Evolutionary conservation across 2,329 filamentous ascomycete species (phyloP).

Genomic region (Fusarium bactridioides): DNA sequence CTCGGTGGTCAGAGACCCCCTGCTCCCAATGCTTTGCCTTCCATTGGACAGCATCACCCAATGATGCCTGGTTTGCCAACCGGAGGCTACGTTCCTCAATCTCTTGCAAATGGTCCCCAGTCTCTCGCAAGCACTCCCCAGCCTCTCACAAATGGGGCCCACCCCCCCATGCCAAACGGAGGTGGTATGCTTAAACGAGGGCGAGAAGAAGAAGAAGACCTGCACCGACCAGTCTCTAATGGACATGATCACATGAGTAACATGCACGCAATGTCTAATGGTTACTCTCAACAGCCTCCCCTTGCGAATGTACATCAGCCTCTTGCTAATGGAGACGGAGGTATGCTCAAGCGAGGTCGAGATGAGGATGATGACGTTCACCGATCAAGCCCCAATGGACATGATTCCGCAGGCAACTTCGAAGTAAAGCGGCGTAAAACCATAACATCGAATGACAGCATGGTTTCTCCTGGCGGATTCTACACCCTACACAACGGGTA

Average conservation of each 20-base stretch:
- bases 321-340: constrained; percentile 67
- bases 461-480: constrained; percentile 15
- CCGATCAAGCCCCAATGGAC: constrained; percentile 52
- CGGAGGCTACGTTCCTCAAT: constrained; percentile 13
- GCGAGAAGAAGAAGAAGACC: constrained; percentile 67
- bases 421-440: constrained; percentile 84
- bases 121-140: constrained; percentile 28
- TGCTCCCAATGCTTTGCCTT: constrained; percentile 65
- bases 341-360: constrained; percentile 56
- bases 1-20: constrained; percentile 64
- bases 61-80: constrained; percentile 23
- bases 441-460: constrained; percentile 49
- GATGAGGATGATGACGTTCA: constrained; percentile 61
- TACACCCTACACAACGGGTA: constrained; percentile 18
- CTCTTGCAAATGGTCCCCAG: constrained; percentile 14
- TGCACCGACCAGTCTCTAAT: constrained; percentile 69
- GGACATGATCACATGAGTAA: constrained; percentile 74
- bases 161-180: constrained; percentile 66
- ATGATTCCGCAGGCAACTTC: constrained; percentile 54
- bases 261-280: constrained; percentile 64
- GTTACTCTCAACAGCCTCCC: constrained; percentile 69
- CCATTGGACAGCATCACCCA: constrained; percentile 67
- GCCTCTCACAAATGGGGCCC: constrained; percentile 18
- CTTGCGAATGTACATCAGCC: constrained; percentile 19
- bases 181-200: constrained; percentile 57